Evolutionary conservation across 768 basidiomycete genomes (phyloP).

Genomic region (Lactifluus pinguis): DNA sequence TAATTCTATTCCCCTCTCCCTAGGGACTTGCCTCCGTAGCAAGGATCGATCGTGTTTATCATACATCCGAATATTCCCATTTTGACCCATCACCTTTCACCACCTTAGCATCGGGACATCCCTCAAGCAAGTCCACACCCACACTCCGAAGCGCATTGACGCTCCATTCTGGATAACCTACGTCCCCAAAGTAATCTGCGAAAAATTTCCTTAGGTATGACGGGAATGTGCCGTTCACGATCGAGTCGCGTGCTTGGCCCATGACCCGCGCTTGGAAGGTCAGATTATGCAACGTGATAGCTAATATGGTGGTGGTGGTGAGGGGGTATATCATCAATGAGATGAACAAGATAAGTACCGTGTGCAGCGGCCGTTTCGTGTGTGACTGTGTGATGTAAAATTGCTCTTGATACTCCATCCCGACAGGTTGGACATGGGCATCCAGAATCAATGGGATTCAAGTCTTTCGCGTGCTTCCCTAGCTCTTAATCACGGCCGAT

Average conservation of each 20-base stretch:
- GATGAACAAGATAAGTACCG: constrained; percentile 34
- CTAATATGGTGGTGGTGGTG: constrained; percentile 30
- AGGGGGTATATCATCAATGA: background rate
- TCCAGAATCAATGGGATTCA: constrained; percentile 58
- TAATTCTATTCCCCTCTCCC: too few relatives aligned
- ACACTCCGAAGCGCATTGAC: constrained; percentile 77
- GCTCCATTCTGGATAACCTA: constrained; percentile 84
- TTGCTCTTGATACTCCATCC: constrained; percentile 56
- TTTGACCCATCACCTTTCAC: constrained; percentile 57
- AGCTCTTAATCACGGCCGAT: constrained; percentile 36
- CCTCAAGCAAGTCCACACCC: constrained; percentile 71
- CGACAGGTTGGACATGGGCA: constrained; percentile 87
- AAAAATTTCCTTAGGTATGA: constrained; percentile 72
- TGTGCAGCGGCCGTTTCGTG: constrained; percentile 83
- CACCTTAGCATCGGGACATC: constrained; percentile 36
- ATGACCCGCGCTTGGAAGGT: constrained; percentile 82
- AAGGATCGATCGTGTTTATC: too few relatives aligned
- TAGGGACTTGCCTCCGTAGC: too few relatives aligned
- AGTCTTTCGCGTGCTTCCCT: constrained; percentile 59
- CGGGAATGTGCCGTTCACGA: constrained; percentile 69
- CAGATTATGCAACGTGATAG: constrained; percentile 75
- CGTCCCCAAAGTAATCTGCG: constrained; percentile 60
- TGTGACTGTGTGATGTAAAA: constrained; percentile 66
- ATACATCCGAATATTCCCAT: constrained; percentile 66
- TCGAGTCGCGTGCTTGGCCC: constrained; percentile 78